phyloP scores from a whole-genome alignment of 2,329 filamentous ascomycete species.

The Xylariaceae sp. region DNA sequence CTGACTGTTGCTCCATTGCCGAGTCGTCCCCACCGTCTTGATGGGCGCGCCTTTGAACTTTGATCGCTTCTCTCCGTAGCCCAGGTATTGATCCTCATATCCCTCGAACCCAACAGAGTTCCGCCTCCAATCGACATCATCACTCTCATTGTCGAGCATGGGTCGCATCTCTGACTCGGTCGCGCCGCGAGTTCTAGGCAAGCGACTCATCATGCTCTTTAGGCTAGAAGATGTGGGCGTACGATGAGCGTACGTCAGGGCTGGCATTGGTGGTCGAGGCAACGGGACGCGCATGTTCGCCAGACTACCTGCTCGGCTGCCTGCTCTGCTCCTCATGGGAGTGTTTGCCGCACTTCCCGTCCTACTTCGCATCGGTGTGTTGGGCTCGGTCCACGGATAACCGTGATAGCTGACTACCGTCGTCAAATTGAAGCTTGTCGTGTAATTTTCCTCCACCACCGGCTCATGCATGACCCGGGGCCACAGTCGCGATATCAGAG shows the following conservation, averaged over 20 bases:
- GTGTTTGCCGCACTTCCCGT: neutral
- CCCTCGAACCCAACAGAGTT: neutral
- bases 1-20: neutral
- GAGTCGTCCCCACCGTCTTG: neutral
- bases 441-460: neutral
- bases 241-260: neutral
- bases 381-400: neutral
- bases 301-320: neutral
- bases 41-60: neutral
- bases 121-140: neutral
- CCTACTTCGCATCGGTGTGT: neutral
- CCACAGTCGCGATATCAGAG: neutral
- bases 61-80: neutral
- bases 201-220: neutral
- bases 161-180: neutral
- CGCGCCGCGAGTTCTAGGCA: neutral
- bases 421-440: neutral
- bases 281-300: neutral
- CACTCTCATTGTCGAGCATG: neutral
- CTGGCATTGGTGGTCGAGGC: neutral
- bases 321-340: too few species aligned
- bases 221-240: neutral
- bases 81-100: neutral
- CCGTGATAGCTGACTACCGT: neutral
- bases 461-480: neutral